Evolutionary conservation across 148 eudicot species (phyloP).

Genomic region (Silene latifolia): DNA sequence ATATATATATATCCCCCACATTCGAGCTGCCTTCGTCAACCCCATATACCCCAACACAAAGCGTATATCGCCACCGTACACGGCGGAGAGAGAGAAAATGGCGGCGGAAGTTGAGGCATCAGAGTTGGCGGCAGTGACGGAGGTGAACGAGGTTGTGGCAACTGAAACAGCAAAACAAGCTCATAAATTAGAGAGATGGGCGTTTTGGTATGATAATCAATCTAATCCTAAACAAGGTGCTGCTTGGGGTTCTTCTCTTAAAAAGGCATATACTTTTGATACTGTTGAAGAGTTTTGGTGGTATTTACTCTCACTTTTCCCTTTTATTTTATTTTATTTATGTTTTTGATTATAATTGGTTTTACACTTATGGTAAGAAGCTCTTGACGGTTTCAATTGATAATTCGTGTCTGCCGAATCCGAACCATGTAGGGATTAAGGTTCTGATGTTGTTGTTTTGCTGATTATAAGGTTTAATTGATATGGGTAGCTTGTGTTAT

Average conservation of each 20-base stretch:
- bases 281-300: slow-evolving; percentile 96
- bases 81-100: slow-evolving; percentile 23
- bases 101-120: slow-evolving; percentile 18
- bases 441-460: no score
- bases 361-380: no score
- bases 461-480: neutral
- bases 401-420: no score
- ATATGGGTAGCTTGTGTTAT: neutral
- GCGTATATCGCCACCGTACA: neutral
- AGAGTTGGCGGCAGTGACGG: slow-evolving; percentile 13
- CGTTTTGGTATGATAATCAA: slow-evolving; percentile 89
- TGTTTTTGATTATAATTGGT: neutral
- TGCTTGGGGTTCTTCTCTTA: slow-evolving; percentile 78
- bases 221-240: slow-evolving; percentile 89
- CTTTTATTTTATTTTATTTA: neutral
- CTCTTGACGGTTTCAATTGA: no score
- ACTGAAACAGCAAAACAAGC: slow-evolving; percentile 38
- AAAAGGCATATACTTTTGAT: slow-evolving; percentile 70
- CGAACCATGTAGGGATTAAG: no score
- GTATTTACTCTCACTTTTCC: slow-evolving; percentile 30
- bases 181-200: slow-evolving; percentile 80
- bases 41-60: neutral
- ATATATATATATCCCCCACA: no score
- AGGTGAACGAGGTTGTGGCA: slow-evolving; percentile 23
- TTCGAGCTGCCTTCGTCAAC: neutral